phyloP scores from a whole-genome alignment of 2,329 filamentous ascomycete genomes.

The Teratosphaeria viscida region DNA sequence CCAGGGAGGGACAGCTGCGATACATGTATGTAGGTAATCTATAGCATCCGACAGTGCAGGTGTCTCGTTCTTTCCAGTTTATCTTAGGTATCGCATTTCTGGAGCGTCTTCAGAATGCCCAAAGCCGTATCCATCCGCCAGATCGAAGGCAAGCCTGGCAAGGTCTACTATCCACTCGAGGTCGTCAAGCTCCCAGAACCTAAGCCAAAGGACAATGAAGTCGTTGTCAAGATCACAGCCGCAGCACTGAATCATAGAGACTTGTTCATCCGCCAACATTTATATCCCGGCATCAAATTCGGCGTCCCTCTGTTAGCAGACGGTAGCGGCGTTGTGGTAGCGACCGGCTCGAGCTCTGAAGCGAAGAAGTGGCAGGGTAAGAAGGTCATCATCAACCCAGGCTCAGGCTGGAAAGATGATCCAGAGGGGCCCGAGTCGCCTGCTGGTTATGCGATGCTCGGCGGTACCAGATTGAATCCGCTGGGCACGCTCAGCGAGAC shows the following conservation, averaged over 20 bases:
- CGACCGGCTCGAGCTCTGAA: conserved; percentile 46
- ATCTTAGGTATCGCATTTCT: not conserved
- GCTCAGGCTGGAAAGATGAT: conserved; percentile 62
- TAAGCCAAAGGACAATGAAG: conserved; percentile 46
- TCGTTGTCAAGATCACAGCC: conserved; percentile 66
- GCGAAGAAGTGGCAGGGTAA: conserved; percentile 50
- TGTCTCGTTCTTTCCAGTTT: not conserved
- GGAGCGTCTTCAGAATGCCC: conserved; percentile 28
- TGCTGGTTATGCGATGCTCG: conserved; percentile 51
- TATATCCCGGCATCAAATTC: conserved; percentile 81
- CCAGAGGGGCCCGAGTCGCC: conserved; percentile 62
- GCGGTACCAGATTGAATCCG: conserved; percentile 54
- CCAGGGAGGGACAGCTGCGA: not conserved
- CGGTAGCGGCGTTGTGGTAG: conserved; percentile 64
- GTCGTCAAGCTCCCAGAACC: conserved; percentile 54
- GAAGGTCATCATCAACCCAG: conserved; percentile 68
- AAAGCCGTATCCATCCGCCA: conserved; percentile 54
- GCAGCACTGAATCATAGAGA: conserved; percentile 91
- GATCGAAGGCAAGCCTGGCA: conserved; percentile 70
- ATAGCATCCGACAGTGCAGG: not conserved
- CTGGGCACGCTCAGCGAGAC: conserved; percentile 67
- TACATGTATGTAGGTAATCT: not conserved
- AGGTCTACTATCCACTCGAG: conserved; percentile 67
- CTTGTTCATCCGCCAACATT: conserved; percentile 82
- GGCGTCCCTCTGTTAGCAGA: conserved; percentile 70